Evolutionary conservation across 2,329 filamentous ascomycete genomes (phyloP), one percentile per base, ranked within the genome.

Genomic region (Aspergillus clavatus): DNA sequence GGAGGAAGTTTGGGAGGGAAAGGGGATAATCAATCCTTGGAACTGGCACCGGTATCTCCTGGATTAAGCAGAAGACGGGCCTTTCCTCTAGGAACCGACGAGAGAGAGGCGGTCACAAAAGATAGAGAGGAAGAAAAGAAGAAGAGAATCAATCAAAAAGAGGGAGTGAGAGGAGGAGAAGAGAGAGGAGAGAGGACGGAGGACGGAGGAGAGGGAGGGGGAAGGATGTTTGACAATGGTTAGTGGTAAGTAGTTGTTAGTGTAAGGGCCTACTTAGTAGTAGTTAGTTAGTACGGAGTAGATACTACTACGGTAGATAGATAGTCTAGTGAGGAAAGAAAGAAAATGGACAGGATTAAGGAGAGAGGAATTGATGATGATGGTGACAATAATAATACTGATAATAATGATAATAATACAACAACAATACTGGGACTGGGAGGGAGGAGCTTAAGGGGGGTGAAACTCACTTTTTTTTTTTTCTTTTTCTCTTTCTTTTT

Each of bases 71-170:
- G 53, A 54, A 55, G 55, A 60, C 50, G 43, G 61, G 52, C 58
- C 57, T 56, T 50, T 61, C 46, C 11, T 50, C 43, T 52, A 38
- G 52, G 45, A 51, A 48, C 37, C 43, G 51, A 47, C 43, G 39
- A 31, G 39, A 49, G 42, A 24, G 39, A 44, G 50, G 49, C 42
- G 45, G 40, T 48, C 43, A 50, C 57, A 56, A 57, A 55, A 48
- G 45, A 48, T 19, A 46, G 48, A 52, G 41, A 43, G 35, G 39
- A 35, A 45, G 45, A 28, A 51, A 45, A 38, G 56, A 60, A 59
- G 57, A 61, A 55, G 58, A 59, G 56, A 60, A 56, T 58, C 66
- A 67, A 62, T 61, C 56, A 65, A 61, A 55, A 50, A 55, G 54
- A 45, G 49, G 51, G n/a, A n/a, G n/a, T n/a, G n/a, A 54, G 43